Conservation (phyloP, 1,284 basidiomycete genomes). For the Sanghuangporus weigelae region DNA sequence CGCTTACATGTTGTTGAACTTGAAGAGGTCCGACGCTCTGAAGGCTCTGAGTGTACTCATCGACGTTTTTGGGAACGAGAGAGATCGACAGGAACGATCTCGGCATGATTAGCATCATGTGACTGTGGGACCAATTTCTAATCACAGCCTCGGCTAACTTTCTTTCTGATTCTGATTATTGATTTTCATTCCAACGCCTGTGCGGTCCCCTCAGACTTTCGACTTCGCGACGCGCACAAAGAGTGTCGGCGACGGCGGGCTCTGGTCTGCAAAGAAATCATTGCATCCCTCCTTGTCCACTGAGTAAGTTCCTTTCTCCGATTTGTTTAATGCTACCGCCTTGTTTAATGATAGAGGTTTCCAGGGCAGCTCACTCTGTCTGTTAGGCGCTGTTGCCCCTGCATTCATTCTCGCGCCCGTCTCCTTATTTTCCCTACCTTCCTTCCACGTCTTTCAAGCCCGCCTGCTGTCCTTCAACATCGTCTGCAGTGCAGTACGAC, state of each 20-base stretch:
- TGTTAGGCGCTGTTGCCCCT: background rate
- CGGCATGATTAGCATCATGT: constrained; percentile 1
- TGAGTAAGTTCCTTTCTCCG: background rate
- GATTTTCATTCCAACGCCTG: background rate
- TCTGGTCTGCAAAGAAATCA: background rate
- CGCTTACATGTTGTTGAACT: constrained; percentile 81
- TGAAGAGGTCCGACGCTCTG: constrained; percentile 82
- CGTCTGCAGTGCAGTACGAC: background rate
- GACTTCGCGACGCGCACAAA: background rate
- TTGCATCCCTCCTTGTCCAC: background rate
- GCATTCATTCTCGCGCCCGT: background rate
- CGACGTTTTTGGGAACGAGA: background rate
- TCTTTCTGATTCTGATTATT: background rate
- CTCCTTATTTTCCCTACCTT: background rate
- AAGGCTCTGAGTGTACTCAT: constrained; percentile 86
- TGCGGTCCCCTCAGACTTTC: background rate
- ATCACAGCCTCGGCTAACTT: background rate
- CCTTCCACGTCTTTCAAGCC: background rate
- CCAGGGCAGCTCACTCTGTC: background rate
- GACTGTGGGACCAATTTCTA: background rate
- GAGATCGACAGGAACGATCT: background rate
- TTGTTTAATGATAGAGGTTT: background rate
- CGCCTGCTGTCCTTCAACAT: background rate
- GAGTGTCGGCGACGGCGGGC: background rate
- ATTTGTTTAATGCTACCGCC: background rate